Evolutionary conservation across 257 asterid genomes (phyloP), one percentile per base, ranked within the genome.

Genomic region (Scutellaria baicalensis): DNA sequence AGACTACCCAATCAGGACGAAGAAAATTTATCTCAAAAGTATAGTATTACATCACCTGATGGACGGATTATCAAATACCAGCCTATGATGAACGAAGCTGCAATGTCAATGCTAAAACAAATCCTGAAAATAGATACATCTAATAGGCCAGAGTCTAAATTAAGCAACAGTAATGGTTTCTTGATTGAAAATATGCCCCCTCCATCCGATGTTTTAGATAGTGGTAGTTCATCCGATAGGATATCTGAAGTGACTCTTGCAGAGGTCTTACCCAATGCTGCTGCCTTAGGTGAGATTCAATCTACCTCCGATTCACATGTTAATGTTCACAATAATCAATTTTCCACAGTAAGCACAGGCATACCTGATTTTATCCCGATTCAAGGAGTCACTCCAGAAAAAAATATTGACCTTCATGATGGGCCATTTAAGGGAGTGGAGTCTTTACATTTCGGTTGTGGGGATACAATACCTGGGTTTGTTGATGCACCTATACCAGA

Each of bases 21-120:
- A 72, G 91, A 86, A 52, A 72, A 58, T 71, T 35, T 79, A 65
- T 75, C 67, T 13, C 69, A 59, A 66, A 80, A 79, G 55, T 77
- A 56, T 54, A 69, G 77, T 66, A 48, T 78, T 36, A 54, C 73
- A 9, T 81, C 80, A 11, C 83, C 68, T 16, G 89, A 90, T 76
- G 97, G 95, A 63, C 86, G 73, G 76, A 73, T 88, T 38, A 81
- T 86, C 54, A 86, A 87, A 55, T 88, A 79, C 70, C 89, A 83
- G 80, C 95, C 97, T 40, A 75, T 76, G 78, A 90, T 88, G 91
- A 84, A 88, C 18, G 93, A 86, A 77, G 97, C 97, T 72, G 97
- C 93, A 2, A 88, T 80, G 73, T 76, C 90, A 48, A 81, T 88
- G 82, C 72, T 83, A 49, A 73, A 82, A 51, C 89, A 90, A 72